A percentile compares a stretch with the other conserved stretches of the same genome.
Conservation (phyloP, 2,329 filamentous ascomycete genomes). For the Ceratocystis harringtonii region DNA sequence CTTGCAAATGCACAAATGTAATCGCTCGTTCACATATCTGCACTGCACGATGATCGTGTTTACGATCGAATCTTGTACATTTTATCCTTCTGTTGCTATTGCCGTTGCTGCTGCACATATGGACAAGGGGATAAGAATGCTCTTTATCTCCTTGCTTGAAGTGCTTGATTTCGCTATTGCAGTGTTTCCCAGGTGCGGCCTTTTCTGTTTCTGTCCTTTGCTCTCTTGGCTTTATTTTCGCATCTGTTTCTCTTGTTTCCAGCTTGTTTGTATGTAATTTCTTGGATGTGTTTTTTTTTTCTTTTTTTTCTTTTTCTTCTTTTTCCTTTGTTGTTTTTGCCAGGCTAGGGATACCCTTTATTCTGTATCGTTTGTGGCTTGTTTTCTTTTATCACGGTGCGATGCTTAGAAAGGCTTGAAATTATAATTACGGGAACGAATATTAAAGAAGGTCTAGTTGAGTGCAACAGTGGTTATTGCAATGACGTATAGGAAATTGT, state of each 20-base stretch:
- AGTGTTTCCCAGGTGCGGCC: background rate
- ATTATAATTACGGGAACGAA: background rate
- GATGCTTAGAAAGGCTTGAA: background rate
- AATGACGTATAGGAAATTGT: background rate
- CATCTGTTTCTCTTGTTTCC: background rate
- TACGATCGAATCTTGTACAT: background rate
- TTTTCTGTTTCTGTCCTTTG: constrained; percentile 1
- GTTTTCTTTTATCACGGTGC: background rate
- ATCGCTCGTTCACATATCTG: background rate
- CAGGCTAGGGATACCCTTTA: background rate
- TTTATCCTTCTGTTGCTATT: background rate
- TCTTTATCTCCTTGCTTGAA: background rate
- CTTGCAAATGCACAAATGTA: background rate
- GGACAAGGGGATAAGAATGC: background rate
- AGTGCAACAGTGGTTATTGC: background rate
- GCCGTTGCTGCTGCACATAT: background rate
- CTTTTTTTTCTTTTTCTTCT: background rate
- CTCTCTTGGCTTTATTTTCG: background rate
- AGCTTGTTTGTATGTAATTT: constrained; percentile 3
- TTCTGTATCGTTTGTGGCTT: background rate
- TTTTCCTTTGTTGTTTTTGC: background rate
- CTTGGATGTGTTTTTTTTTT: background rate
- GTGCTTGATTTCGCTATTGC: constrained; percentile 15
- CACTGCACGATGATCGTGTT: background rate
- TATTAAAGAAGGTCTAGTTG: background rate